Base-by-base conservation (phyloP, 2,329 filamentous ascomycete genomes). In the Parastagonospora nodorum region DNA sequence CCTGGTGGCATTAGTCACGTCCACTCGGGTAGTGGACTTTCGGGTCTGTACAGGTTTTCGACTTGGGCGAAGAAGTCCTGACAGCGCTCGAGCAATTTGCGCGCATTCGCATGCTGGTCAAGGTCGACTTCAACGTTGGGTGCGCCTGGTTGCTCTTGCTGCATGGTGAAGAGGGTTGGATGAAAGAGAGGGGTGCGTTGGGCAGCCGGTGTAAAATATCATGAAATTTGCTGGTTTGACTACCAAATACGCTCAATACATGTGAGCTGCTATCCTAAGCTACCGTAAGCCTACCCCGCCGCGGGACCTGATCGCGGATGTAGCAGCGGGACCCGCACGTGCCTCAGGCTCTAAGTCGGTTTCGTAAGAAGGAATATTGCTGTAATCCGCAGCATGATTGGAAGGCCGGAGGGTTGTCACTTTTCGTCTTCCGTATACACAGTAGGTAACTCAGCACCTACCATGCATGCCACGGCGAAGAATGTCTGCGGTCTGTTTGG, bases 61-160 rank as follows among this genome's bases (percentile, higher is more conserved):
- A 70, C 62, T 53, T 70, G 60, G 15, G 55, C 42, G 30, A 70
- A 61, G 53, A 71, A 66, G 36, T 69, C 57, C 37, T 66, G 60
- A 50, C 59, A 59, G 3, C 61, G 55, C 32, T 55, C 37, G 8
- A 68, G 55, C 1, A 68, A 53, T 38, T 62, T 58, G 28, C 57
- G 59, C 2, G 65, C 61, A 16, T 53, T 63, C 2, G 61, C 54
- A 32, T 68, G 50, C 12, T 60, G 49, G 2, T 38, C 14, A n/a
- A 57, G 42, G 42, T 68, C 59, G 15, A 67, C 62, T 48, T 43
- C 45, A 16, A 24, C 27, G 8, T 37, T 29, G 27, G 46, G 33
- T 27, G 15, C 19, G 15, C 45, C 45, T 29, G 37, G 24, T 14
- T 12, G 28, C 28, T 48, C 50, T 45, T 38, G 30, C 16, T 53